Base-by-base conservation (phyloP, 371 early-diverging fungal genomes). In the Mortierella sp. region DNA sequence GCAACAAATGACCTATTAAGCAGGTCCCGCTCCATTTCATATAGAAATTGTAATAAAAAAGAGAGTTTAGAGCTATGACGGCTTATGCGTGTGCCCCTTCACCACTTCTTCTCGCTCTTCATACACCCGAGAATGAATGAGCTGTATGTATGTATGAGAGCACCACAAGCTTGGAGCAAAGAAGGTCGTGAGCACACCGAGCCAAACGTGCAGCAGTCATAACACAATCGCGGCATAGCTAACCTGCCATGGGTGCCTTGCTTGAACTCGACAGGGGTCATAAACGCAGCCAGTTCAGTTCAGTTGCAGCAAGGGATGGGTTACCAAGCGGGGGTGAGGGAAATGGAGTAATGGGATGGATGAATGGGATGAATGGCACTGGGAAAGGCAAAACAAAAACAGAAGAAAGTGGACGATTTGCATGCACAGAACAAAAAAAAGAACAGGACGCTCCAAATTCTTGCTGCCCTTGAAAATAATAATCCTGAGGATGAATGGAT, bases 11-110 rank as follows among this genome's bases (percentile, higher is more conserved):
- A 68, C 41, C 68, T 41, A 68, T 41, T 21, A 27, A n/a, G 27
- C 56, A 10, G 10, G 35, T 18, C 18, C 63, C 16, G 5, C 1
- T 2, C 38, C 6, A 24, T 10, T 41, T 49, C 27, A 29, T 18
- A 72, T 32, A 32, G 21, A 21, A 49, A 72, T 10, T 10, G 14
- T 10, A 16, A 32, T 32, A 72, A 35, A 72, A 72, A 51, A 72
- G 24, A 49, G 8, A 49, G 54, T 71, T 72, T 35, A 32, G 72
- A 54, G 41, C 54, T 54, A 51, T 72, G 72, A 72, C 51, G 54
- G 72, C 35, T 38, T 51, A 4, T 18, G 10, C 5, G 72, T 51
- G 24, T 18, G 18, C 32, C 58, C 10, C 7, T 14, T 35, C 63
- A 6, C 35, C 21, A 4, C 63, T 49, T 49, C 18, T 63, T 32